Conservation (phyloP, 495 filamentous ascomycete genomes). For the Penicillium daleae region DNA sequence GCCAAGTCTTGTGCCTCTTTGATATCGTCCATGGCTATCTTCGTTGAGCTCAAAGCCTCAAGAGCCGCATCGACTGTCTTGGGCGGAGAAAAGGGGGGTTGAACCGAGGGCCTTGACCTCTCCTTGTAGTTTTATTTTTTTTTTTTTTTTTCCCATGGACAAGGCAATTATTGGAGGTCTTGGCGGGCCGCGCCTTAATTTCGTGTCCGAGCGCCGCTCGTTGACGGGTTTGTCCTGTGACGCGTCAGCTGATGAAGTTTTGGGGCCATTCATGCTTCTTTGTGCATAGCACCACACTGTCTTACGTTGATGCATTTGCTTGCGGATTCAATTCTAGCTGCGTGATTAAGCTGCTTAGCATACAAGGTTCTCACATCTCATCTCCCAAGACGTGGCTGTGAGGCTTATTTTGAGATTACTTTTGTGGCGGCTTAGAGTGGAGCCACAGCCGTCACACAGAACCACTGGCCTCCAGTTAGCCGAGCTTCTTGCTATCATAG, state of each 20-base stretch:
- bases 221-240: not conserved
- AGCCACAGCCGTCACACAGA: no score
- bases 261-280: not conserved
- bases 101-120: not conserved
- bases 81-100: not conserved
- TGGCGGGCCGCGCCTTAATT: not conserved
- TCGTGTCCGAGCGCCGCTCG: not conserved
- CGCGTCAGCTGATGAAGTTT: not conserved
- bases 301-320: not conserved
- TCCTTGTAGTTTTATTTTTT: not conserved
- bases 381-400: not conserved
- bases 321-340: not conserved
- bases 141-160: not conserved
- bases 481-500: no score
- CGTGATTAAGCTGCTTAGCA: not conserved
- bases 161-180: not conserved
- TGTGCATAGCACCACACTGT: not conserved
- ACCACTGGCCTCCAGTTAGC: no score
- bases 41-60: not conserved
- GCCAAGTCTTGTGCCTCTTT: constrained; percentile 21
- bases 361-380: not conserved
- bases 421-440: not conserved
- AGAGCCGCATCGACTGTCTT: not conserved
- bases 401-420: not conserved
- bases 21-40: constrained; percentile 11